Base-by-base conservation (phyloP, 371 early-diverging fungal species). In the Aphelidium insulamus region DNA sequence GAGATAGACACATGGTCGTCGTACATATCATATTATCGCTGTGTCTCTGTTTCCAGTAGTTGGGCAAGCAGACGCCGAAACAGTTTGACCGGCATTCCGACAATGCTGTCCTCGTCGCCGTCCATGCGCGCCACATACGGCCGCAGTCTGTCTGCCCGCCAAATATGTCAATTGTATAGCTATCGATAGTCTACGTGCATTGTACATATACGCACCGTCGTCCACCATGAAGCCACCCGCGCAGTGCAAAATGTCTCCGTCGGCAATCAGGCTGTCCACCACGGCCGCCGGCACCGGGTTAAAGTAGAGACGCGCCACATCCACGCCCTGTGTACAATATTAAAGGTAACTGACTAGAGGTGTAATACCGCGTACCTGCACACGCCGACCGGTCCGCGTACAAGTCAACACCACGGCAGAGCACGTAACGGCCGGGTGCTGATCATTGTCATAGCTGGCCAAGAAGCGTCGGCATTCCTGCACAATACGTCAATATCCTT, bases 221-320 rank as follows among this genome's bases (percentile, higher is more conserved):
- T 59, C 60, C 30, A 61, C 46, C 40, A 54, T 43, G 43, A 61
- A 57, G 7, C 56, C 61, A 11, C 61, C 61, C 12, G 39, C 35
- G 37, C 53, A 55, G 10, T 48, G 27, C 45, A 50, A 51, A 9
- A 61, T 48, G 10, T 54, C 37, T 5, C 61, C 58, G 26, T 52
- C 46, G 7, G 24, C 39, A 11, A 61, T 50, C 7, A 55, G 32
- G 41, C 6, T 38, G 28, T 48, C 46, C 22, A 57, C 41, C 12
- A 50, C 44, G 4, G 12, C 16, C 8, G 37, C 44, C 3, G 54
- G 50, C 16, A 61, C 37, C 5, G 33, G 25, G 3, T 26, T 9
- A 33, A 57, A 57, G 28, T 50, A 35, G 40, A 57, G 58, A 14
- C 31, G 42, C 11, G 58, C 61, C 12, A 49, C 30, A 26, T 57